phyloP scores from a whole-genome alignment of 352 stramenopile species.

The Phytophthora vignae region DNA sequence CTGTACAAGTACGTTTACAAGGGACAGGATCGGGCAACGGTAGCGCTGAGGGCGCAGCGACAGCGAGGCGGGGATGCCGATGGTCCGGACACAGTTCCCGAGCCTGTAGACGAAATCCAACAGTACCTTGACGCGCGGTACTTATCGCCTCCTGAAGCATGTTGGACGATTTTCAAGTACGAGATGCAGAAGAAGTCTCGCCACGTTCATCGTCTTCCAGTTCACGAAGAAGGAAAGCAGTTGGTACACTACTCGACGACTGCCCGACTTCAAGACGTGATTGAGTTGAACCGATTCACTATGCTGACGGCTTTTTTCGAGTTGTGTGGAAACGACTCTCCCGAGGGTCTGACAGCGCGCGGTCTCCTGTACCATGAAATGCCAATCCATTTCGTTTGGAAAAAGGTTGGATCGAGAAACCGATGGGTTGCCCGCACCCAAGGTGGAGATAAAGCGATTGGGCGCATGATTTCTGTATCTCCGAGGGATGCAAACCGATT shows the following conservation, averaged over 20 bases:
- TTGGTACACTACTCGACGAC: not conserved
- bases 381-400: conserved; percentile 8
- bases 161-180: too few relatives aligned
- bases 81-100: too few relatives aligned
- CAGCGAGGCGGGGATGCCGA: too few relatives aligned
- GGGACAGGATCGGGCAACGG: too few relatives aligned
- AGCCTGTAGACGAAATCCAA: too few relatives aligned
- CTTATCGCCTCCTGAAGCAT: too few relatives aligned
- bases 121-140: too few relatives aligned
- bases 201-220: not conserved
- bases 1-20: too few relatives aligned
- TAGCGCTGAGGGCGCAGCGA: too few relatives aligned
- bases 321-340: not conserved
- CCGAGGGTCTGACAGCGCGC: not conserved
- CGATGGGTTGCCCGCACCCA: not conserved
- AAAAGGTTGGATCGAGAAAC: not conserved
- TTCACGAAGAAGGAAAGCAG: conserved; percentile 1
- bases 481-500: conserved; percentile 1
- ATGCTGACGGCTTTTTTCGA: conserved; percentile 4
- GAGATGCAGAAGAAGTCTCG: too few relatives aligned
- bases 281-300: not conserved
- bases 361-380: conserved; percentile 13
- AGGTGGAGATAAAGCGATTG: conserved; percentile 3
- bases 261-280: not conserved
- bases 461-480: conserved; percentile 10